These are phyloP conservation scores for Aristolochia fimbriata DNA, from an alignment of 164 flowering plant species.

Conservation along the genomic window DNA sequence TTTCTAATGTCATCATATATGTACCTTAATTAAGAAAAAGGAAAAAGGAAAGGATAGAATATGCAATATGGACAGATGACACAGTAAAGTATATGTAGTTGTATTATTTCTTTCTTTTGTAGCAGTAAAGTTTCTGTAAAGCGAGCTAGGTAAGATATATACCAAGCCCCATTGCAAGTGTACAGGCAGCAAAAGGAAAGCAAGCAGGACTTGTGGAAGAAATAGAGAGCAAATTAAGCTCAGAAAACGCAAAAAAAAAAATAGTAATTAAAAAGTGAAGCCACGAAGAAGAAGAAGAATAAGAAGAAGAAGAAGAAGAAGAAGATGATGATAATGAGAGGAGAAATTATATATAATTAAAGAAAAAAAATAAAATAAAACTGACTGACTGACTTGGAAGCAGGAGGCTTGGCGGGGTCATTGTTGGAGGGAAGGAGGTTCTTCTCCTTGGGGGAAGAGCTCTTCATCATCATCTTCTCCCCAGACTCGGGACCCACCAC, in stretches of 20 bases:
- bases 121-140: too few species aligned
- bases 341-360: too few species aligned
- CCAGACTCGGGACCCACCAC: slow-evolving; percentile 1
- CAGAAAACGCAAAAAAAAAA: neutral
- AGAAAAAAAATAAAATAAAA: too few species aligned
- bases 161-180: neutral
- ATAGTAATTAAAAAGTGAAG: neutral
- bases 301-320: neutral
- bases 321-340: too few species aligned
- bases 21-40: too few species aligned
- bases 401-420: slow-evolving; percentile 15
- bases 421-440: neutral
- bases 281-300: neutral
- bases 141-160: neutral
- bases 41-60: too few species aligned
- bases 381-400: slow-evolving; percentile 5
- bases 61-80: too few species aligned
- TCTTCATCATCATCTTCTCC: slow-evolving; percentile 9
- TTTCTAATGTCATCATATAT: too few species aligned
- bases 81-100: too few species aligned
- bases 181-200: neutral
- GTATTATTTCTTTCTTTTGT: too few species aligned
- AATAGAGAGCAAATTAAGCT: neutral
- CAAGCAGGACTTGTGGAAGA: neutral
- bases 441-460: slow-evolving; percentile 8